Evolutionary conservation across 331 rosid species (phyloP), one percentile per base, ranked within the genome.

Genomic region (Pyracantha coccinea): DNA sequence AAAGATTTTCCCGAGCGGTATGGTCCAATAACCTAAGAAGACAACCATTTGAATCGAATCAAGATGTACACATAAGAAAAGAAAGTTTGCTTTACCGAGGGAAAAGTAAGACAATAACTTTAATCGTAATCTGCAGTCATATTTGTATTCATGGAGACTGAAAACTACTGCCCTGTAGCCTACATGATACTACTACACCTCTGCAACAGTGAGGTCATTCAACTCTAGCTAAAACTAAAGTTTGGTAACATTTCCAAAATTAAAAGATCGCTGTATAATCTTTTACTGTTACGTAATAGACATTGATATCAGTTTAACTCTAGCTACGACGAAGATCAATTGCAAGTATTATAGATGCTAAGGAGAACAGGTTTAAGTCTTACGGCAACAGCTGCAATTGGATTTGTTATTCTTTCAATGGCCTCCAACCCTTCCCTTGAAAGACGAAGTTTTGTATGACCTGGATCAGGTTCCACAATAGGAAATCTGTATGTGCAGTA

Each of bases 1-100:
- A 91, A 93, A 5, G 97, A 93, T 78, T 93, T 93, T 79, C 98
- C 98, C 41, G 97, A 93, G 72, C 98, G 97, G 80, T 93, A 89
- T 2, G 97, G 98, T 76, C 98, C 98, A 84, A 93, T 93, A 79
- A 91, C 98, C 98, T 93, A 84, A 81, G 66, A 73, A 79, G 78
- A 72, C 31, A 76, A 66, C 70, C 53, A 79, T 77, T 77, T 63
- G 78, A 72, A 82, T 54, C 16, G 31, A 76, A 35, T 71, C 60
- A 86, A 71, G 73, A 79, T 8, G 44, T 28, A 28, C 29, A 28
- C 75, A 69, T 7, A 47, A 28, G 19, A 41, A 29, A 13, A 68
- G 69, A 69, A 53, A 68, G 15, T 19, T 31, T 23, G 35, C 13
- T 73, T 68, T 45, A 71, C 19, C 31, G 5, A 70, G 7, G 54